Percentiles rank a stretch among this genome's conserved stretches.
Evolutionary conservation across 331 rosid species (phyloP).

Genomic region (Cydonia oblonga): DNA sequence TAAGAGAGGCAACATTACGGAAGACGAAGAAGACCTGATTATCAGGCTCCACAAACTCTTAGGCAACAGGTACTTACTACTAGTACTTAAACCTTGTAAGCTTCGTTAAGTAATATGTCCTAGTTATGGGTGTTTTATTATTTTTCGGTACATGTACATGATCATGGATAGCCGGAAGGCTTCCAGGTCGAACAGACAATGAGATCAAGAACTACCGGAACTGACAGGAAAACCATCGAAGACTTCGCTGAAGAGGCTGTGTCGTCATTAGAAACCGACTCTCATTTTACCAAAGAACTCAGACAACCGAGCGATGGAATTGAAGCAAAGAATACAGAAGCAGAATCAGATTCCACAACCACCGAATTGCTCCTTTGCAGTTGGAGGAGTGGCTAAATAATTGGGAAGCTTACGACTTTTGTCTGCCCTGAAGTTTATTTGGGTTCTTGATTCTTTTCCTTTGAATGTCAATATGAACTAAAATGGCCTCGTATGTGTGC

Average conservation of each 20-base stretch:
- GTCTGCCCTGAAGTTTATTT: background rate
- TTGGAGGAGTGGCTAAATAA: background rate
- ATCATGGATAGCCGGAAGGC: constrained; percentile 33
- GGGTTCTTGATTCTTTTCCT: background rate
- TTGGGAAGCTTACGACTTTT: background rate
- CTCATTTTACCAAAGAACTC: background rate
- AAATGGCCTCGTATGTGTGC: background rate
- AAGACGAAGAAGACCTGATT: constrained; percentile 29
- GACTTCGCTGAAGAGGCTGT: background rate
- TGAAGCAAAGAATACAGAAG: background rate
- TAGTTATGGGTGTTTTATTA: background rate
- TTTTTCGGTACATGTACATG: constrained; percentile 9
- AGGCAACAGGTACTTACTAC: constrained; percentile 19
- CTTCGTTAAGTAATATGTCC: background rate
- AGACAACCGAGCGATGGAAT: background rate
- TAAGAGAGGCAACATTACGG: constrained; percentile 27
- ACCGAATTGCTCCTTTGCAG: background rate
- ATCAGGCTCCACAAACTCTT: constrained; percentile 31
- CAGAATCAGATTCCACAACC: background rate
- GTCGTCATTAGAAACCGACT: background rate
- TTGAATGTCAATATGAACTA: background rate
- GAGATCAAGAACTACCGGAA: constrained; percentile 36
- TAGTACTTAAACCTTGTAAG: background rate
- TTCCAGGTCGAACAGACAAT: constrained; percentile 33
- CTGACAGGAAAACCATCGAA: background rate